Percentiles rank a stretch among this genome's conserved stretches.
Evolutionary conservation across 805 yeast genomes (phyloP).

Genomic region (Ogataea polymorpha): DNA sequence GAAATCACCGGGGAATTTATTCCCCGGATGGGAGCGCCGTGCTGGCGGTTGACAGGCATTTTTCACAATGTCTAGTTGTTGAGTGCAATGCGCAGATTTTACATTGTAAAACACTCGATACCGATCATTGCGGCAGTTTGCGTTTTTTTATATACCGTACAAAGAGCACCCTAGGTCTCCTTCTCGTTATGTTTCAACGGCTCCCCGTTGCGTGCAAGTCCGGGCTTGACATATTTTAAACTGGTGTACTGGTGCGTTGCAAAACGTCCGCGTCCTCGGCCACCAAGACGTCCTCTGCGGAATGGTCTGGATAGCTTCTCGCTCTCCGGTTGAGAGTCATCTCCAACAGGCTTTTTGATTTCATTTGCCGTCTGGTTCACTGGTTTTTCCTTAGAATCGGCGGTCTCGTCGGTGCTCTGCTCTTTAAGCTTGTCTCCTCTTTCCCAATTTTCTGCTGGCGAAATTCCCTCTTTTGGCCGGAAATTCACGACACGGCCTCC

Average conservation of each 20-base stretch:
- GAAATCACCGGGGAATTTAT: constrained; percentile 23
- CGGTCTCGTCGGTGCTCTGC: constrained; percentile 1
- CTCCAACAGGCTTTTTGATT: not conserved
- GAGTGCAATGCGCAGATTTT: constrained; percentile 40
- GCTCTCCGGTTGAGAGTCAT: constrained; percentile 1
- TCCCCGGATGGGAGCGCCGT: constrained; percentile 34
- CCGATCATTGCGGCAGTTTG: constrained; percentile 36
- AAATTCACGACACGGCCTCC: not conserved
- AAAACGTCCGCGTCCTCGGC: constrained; percentile 17
- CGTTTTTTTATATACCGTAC: constrained; percentile 9
- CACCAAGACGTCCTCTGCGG: constrained; percentile 1
- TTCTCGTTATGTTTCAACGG: constrained; percentile 8
- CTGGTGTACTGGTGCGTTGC: constrained; percentile 14
- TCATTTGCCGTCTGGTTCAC: not conserved
- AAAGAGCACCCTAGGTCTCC: not conserved
- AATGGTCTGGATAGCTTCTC: not conserved
- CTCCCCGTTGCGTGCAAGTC: constrained; percentile 21
- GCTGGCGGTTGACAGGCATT: constrained; percentile 36
- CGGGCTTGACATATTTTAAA: constrained; percentile 27
- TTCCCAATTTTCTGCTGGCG: constrained; percentile 6
- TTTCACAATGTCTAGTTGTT: constrained; percentile 26
- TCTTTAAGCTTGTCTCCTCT: constrained; percentile 11
- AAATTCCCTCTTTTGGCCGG: not conserved
- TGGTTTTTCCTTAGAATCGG: not conserved
- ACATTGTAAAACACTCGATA: constrained; percentile 35